Evolutionary conservation across 163 green algal genomes (phyloP).

Genomic region (Coccomyxa subellipsoidea): DNA sequence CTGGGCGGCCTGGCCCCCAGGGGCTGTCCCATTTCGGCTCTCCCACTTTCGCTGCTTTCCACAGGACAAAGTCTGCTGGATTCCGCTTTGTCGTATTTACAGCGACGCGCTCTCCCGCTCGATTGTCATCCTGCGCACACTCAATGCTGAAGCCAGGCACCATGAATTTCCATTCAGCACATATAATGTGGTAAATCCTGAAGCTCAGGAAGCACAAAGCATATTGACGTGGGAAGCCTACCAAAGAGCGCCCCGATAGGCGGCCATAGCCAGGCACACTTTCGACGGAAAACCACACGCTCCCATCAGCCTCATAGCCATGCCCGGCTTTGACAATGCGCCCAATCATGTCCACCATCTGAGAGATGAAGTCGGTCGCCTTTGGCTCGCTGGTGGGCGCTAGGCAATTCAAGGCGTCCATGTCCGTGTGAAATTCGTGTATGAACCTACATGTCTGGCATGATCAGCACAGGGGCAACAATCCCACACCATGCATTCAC

Average conservation of each 20-base stretch:
- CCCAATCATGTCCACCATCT: conserved; percentile 89
- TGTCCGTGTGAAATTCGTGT: conserved; percentile 78
- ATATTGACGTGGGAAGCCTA: conserved; percentile 6
- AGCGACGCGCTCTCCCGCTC: conserved; percentile 83
- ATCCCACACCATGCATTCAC: too few species aligned
- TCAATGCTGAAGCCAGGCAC: conserved; percentile 2
- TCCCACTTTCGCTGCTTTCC: conserved; percentile 89
- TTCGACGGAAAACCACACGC: conserved; percentile 94
- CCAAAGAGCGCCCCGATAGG: conserved; percentile 68
- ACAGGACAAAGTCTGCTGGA: conserved; percentile 93
- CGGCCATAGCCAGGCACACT: conserved; percentile 63
- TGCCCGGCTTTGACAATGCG: conserved; percentile 88
- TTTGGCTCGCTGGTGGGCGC: conserved; percentile 80
- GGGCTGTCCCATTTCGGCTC: conserved; percentile 89
- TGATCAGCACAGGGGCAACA: too few species aligned
- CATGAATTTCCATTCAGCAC: too few species aligned
- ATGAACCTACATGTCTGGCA: conserved; percentile 78
- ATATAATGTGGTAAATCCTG: too few species aligned
- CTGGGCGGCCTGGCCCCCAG: conserved; percentile 89
- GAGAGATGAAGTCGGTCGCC: conserved; percentile 83
- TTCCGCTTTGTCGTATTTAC: conserved; percentile 85
- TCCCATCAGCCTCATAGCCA: conserved; percentile 75
- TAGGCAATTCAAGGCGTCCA: conserved; percentile 79
- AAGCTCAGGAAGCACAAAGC: not conserved
- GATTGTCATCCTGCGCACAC: conserved; percentile 78